These are phyloP conservation scores for Beta vulgaris DNA, from an alignment of 148 eudicot genomes.

Conservation along the genomic window DNA sequence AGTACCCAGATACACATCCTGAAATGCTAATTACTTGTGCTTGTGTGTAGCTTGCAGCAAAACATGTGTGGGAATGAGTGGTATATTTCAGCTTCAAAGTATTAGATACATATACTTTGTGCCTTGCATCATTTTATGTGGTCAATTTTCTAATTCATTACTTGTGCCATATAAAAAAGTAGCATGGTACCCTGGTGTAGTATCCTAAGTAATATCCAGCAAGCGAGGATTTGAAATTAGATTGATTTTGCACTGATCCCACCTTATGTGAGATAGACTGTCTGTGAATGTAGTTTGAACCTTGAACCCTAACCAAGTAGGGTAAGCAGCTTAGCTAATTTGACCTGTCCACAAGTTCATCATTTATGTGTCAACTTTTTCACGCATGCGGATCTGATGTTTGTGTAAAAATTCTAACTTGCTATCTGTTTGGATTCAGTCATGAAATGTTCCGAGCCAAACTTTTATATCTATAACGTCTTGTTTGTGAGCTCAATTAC, in stretches of 20 bases:
- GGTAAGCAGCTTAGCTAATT: neutral
- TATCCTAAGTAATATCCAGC: neutral
- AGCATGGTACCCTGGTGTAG: too few species aligned
- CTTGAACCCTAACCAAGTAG: too few species aligned
- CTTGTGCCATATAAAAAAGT: neutral
- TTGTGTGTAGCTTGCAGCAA: neutral
- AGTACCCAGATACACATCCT: neutral
- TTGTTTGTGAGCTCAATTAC: too few species aligned
- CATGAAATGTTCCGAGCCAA: neutral
- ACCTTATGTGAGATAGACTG: neutral
- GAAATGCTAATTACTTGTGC: neutral
- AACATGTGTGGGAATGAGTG: too few species aligned
- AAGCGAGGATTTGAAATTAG: neutral
- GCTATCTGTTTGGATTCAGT: neutral
- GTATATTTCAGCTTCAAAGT: too few species aligned
- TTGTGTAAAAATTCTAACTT: neutral
- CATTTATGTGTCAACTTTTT: neutral
- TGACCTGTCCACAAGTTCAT: neutral
- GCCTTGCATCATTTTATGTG: neutral
- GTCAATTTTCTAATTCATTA: neutral
- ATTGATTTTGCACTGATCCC: neutral
- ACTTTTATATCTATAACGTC: too few species aligned
- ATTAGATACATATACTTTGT: neutral
- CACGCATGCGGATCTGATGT: neutral
- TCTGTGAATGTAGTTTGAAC: neutral